Evolutionary conservation across 1,284 basidiomycete genomes (phyloP), one percentile per base, ranked within the genome.

Genomic region (Boletus sp.): DNA sequence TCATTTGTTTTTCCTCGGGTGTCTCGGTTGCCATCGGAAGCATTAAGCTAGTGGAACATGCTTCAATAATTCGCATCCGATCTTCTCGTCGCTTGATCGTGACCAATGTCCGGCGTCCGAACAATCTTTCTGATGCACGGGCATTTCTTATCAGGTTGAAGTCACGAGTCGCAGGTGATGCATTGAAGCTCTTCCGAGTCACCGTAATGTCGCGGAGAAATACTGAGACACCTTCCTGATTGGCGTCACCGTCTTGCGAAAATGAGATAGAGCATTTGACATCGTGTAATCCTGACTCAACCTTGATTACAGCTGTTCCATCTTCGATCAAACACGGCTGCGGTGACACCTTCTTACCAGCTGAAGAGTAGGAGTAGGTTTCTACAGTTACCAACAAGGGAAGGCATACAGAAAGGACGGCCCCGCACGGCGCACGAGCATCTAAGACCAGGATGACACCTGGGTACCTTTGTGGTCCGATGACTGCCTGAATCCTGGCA

Each of bases 191-290:
- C 38, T 40, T 40, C 6, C n/a, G n/a, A n/a, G n/a, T 4, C 38
- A 2, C 38, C n/a, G 38, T 10, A 40, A 40, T 40, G 21, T 21
- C 19, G 21, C 21, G 38, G 38, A 14, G 21, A 17, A 37, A 8
- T 35, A 37, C 35, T 9, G 38, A 10, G 21, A 40, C 19, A 8
- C n/a, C 38, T 40, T 40, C 38, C 10, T 9, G n/a, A n/a, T n/a
- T n/a, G n/a, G n/a, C n/a, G n/a, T n/a, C n/a, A n/a, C n/a, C n/a
- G n/a, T n/a, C n/a, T n/a, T n/a, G n/a, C n/a, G n/a, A n/a, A n/a
- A n/a, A n/a, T n/a, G 76, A 79, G 28, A 93, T 75, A 61, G 76
- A 79, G 28, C 93, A 75, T 66, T 80, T 86, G 55, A 90, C 74
- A 19, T 80, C 77, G 37, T 76, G 67, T 38, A 73, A 33, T 10